phyloP scores from a whole-genome alignment of 2,329 filamentous ascomycete species.

The Diaporthe sp. region DNA sequence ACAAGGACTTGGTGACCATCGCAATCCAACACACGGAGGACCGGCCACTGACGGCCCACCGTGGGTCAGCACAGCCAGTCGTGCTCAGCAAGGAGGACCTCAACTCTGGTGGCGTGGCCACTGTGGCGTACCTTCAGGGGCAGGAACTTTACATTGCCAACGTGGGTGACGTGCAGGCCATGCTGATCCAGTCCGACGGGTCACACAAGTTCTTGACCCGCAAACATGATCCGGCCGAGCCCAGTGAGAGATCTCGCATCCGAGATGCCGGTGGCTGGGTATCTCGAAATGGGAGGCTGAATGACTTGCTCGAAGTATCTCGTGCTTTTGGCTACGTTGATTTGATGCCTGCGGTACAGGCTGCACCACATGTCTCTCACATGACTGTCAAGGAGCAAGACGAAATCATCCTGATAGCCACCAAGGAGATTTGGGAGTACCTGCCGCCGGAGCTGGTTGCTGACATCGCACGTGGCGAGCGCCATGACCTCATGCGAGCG shows the following conservation, averaged over 20 bases:
- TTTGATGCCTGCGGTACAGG: conserved; percentile 92
- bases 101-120: conserved; percentile 90
- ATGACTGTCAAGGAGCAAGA: conserved; percentile 87
- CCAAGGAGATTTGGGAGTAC: conserved; percentile 95
- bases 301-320: conserved; percentile 91
- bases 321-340: conserved; percentile 96
- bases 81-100: conserved; percentile 91
- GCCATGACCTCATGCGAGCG: conserved; percentile 92
- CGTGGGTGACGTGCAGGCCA: conserved; percentile 94
- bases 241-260: conserved; percentile 86
- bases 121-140: conserved; percentile 89
- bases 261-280: conserved; percentile 96
- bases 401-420: conserved; percentile 93
- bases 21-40: conserved; percentile 87
- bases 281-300: conserved; percentile 92
- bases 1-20: conserved; percentile 92
- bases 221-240: conserved; percentile 94
- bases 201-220: conserved; percentile 85
- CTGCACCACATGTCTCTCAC: conserved; percentile 86
- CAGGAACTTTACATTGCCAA: conserved; percentile 96
- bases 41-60: conserved; percentile 74
- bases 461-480: conserved; percentile 89
- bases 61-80: conserved; percentile 79
- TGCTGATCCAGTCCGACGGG: conserved; percentile 92
- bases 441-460: conserved; percentile 90